Conservation (phyloP, 129 eudicot species). For the Tanacetum coccineum region DNA sequence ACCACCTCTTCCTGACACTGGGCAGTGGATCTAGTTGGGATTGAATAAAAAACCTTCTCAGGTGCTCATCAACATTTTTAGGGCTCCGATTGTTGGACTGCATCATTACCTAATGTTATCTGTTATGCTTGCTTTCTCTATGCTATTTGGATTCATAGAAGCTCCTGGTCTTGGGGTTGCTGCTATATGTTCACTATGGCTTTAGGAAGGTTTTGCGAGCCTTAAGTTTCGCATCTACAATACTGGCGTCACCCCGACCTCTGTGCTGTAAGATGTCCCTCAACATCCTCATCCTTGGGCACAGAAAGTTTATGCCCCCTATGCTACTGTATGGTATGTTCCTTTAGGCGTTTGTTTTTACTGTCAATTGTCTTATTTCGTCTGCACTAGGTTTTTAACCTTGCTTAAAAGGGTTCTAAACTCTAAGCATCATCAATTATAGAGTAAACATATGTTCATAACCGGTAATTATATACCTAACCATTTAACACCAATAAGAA, state of each 20-base stretch:
- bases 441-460: background rate
- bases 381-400: background rate
- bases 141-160: slow-evolving; percentile 76
- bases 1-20: slow-evolving; percentile 92
- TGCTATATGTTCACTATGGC: slow-evolving; percentile 98
- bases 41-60: slow-evolving; percentile 83
- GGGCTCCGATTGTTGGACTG: slow-evolving; percentile 85
- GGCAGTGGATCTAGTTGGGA: slow-evolving; percentile 88
- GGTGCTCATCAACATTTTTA: slow-evolving; percentile 51
- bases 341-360: slow-evolving; percentile 32
- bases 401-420: slow-evolving; percentile 14
- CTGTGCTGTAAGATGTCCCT: slow-evolving; percentile 89
- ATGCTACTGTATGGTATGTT: slow-evolving; percentile 71
- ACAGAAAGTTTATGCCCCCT: slow-evolving; percentile 89
- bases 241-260: slow-evolving; percentile 93
- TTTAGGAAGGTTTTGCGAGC: slow-evolving; percentile 82
- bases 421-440: background rate
- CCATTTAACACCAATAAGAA: background rate
- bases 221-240: slow-evolving; percentile 80
- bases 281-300: slow-evolving; percentile 84
- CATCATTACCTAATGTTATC: slow-evolving; percentile 92
- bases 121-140: slow-evolving; percentile 95
- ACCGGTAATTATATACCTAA: background rate
- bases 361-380: background rate
- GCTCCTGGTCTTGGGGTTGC: slow-evolving; percentile 97